These are phyloP conservation scores for Apophysomyces trapeziformis DNA, from an alignment of 371 early-diverging fungal genomes.

Conservation along the genomic window DNA sequence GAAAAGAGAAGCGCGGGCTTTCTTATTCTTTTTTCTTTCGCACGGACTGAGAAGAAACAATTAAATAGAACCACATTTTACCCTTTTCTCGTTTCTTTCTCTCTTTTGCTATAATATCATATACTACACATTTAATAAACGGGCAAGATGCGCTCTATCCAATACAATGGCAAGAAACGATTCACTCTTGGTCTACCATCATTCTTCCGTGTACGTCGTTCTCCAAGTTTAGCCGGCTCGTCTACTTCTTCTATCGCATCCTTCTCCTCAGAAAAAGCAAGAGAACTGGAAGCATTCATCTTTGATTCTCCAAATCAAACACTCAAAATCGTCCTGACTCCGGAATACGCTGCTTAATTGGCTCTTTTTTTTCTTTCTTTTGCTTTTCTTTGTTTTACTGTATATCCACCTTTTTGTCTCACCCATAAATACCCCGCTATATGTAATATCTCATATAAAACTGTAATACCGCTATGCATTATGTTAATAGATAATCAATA, in stretches of 20 bases:
- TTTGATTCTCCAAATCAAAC: background rate
- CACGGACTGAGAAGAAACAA: background rate
- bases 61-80: background rate
- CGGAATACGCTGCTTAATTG: slow-evolving; percentile 9
- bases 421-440: background rate
- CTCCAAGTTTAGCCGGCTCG: background rate
- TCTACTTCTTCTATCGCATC: background rate
- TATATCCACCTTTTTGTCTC: too few relatives aligned
- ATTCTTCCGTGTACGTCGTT: background rate
- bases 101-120: background rate
- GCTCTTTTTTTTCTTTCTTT: background rate
- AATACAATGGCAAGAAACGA: background rate
- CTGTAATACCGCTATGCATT: background rate
- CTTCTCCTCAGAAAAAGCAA: slow-evolving; percentile 6
- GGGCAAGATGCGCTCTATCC: too few relatives aligned
- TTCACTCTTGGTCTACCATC: background rate
- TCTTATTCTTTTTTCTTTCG: too few relatives aligned
- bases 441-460: too few relatives aligned
- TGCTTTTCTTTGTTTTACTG: background rate
- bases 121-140: background rate
- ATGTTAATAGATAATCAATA: background rate
- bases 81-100: background rate
- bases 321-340: background rate
- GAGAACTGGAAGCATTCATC: slow-evolving; percentile 3
- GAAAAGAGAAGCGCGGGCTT: slow-evolving; percentile 2